phyloP scores from a whole-genome alignment of 176 grass and related monocot genomes.

The Oryza nivara region DNA sequence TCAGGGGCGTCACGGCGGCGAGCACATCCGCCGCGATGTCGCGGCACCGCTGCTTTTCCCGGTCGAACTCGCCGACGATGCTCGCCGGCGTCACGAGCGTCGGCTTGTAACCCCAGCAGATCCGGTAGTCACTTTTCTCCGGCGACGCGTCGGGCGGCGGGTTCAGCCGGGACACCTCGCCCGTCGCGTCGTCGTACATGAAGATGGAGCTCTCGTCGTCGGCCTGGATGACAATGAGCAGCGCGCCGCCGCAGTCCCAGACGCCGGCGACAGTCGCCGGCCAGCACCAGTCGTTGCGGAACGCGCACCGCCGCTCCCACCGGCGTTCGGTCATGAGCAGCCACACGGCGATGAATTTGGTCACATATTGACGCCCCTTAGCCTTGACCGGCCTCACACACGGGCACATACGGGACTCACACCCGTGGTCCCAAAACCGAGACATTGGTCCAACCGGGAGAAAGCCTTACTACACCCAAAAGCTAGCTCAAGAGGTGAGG shows the following conservation, averaged over 20 bases:
- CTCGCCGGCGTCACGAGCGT: constrained; percentile 4
- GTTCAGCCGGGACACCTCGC: background rate
- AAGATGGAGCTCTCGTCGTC: background rate
- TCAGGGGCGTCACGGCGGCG: too few species aligned
- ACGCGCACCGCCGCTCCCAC: background rate
- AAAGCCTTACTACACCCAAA: too few species aligned
- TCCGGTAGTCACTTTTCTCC: background rate
- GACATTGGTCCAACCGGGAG: too few species aligned
- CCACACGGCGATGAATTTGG: background rate
- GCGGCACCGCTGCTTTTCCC: too few species aligned
- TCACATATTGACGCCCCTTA: too few species aligned
- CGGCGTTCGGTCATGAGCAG: background rate
- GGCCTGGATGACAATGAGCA: background rate
- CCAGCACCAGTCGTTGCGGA: too few species aligned
- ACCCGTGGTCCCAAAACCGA: too few species aligned
- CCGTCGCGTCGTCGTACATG: background rate
- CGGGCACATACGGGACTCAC: too few species aligned
- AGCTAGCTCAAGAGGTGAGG: too few species aligned
- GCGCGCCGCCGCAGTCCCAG: too few species aligned
- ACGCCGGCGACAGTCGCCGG: background rate
- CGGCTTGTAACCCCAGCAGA: background rate
- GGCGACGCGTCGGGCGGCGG: background rate
- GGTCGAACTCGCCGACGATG: background rate
- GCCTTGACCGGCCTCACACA: too few species aligned
- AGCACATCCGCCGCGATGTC: too few species aligned